Evolutionary conservation across 2,329 filamentous ascomycete species (phyloP).

Genomic region (Stemphylium beticola): DNA sequence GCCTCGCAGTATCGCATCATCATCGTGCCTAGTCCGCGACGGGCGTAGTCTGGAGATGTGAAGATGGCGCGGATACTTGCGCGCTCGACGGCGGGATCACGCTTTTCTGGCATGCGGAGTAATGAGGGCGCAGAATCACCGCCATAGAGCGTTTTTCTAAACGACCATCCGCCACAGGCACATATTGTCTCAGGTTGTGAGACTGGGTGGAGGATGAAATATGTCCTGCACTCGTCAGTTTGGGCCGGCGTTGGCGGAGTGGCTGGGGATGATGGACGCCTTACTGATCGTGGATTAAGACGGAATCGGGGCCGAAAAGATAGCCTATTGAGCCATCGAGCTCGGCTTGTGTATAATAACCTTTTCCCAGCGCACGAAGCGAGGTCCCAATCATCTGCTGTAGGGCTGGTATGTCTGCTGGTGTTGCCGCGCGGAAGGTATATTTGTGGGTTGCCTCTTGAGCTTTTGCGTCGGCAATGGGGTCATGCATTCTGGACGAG

Average conservation of each 20-base stretch:
- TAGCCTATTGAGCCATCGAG: constrained; percentile 47
- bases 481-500: constrained; percentile 22
- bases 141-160: constrained; percentile 44
- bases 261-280: constrained; percentile 6
- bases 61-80: constrained; percentile 47
- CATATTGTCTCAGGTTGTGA: constrained; percentile 28
- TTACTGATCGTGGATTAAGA: constrained; percentile 41
- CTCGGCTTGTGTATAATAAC: constrained; percentile 40
- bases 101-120: constrained; percentile 37
- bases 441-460: constrained; percentile 44
- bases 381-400: constrained; percentile 39
- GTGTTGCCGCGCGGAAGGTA: constrained; percentile 36
- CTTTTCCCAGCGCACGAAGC: constrained; percentile 34
- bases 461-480: constrained; percentile 38
- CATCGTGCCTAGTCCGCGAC: constrained; percentile 44
- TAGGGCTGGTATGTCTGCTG: constrained; percentile 39
- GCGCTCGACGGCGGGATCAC: constrained; percentile 35
- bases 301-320: constrained; percentile 45
- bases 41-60: constrained; percentile 39
- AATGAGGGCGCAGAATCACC: constrained; percentile 41
- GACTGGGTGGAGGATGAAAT: constrained; percentile 42
- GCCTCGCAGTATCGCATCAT: constrained; percentile 48
- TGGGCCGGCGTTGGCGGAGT: not conserved
- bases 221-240: constrained; percentile 27
- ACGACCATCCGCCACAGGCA: constrained; percentile 48